Base-by-base conservation (phyloP, 805 yeast genomes). In the Ogataea salicorniae region DNA sequence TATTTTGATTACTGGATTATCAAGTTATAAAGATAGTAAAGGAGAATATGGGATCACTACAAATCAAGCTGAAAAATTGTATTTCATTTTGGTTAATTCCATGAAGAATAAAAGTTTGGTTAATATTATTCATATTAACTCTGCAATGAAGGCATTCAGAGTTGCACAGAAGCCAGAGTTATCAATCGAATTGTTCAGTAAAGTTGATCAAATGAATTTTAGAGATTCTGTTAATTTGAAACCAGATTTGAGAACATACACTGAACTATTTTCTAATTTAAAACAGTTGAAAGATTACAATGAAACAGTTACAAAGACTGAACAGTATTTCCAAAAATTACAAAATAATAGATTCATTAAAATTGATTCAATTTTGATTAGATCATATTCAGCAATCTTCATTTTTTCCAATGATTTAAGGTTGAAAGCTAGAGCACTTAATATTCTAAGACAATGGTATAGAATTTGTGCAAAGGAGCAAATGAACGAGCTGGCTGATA, bases 1-100 rank as follows among this genome's bases (percentile, higher is more conserved):
- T 6, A 71, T 77, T 5, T 45, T 79, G 8, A 74, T 79, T 43
- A 63, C 70, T 36, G 80, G 77, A 0, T 66, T 74, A 47, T 68
- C 79, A 1, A 64, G 66, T 8, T 59, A 60, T n/a, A 46, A 57
- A 34, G 45, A 47, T 11, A 53, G 56, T 13, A 45, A 43, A 4
- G 41, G 37, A 4, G 46, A 41, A 15, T 31, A 46, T 20, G 41
- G 48, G 8, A 52, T 76, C 4, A 63, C 75, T 15, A 46, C 47
- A 5, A 62, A 60, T 14, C 71, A 67, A 39, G 69, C 69, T 8
- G 64, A 64, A 15, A 60, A 60, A 34, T 52, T 77, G 2, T 48
- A 55, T 37, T 64, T 59, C 29, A 61, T 74, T 3, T 59, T 73
- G 4, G 46, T 57, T 8, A 61, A 53, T 11, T 60, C 69, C 34